Evolutionary conservation across 108 stramenopile species (phyloP).

Genomic region (Schizochytrium sp.): DNA sequence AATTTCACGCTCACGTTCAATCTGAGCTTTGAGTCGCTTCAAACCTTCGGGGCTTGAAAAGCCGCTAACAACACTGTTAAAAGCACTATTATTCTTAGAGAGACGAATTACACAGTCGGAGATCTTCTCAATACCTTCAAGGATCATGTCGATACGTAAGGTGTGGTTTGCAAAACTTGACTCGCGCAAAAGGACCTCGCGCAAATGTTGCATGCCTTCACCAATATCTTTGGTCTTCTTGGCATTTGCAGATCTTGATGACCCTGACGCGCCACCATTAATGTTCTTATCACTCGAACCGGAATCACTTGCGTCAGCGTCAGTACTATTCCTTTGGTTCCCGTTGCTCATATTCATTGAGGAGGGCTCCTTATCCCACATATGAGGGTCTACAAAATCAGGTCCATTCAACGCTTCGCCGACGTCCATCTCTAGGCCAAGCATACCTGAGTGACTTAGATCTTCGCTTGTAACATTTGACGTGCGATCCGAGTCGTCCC

Average conservation of each 20-base stretch:
- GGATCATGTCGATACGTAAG: constrained; percentile 23
- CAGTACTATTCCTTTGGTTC: no score
- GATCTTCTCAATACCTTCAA: background rate
- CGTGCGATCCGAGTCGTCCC: constrained; percentile 33
- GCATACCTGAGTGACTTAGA: background rate
- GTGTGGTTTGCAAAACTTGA: background rate
- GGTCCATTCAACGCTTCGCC: background rate
- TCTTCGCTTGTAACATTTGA: background rate
- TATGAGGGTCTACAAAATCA: background rate
- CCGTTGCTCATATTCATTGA: no score
- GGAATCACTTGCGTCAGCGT: no score
- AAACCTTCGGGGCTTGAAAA: constrained; percentile 23
- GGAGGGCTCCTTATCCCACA: no score
- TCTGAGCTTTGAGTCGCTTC: constrained; percentile 25
- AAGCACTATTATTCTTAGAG: constrained; percentile 8
- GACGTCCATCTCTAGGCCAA: constrained; percentile 31
- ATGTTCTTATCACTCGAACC: no score
- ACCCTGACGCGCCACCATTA: no score
- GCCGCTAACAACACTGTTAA: background rate
- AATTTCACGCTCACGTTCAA: background rate
- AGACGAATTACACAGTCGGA: constrained; percentile 19
- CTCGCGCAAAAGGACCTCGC: background rate
- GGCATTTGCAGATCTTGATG: no score
- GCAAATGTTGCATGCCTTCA: background rate
- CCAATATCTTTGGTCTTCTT: background rate